These are phyloP conservation scores for Verticillium klebahnii DNA, from an alignment of 2,329 filamentous ascomycete genomes.

Conservation along the genomic window DNA sequence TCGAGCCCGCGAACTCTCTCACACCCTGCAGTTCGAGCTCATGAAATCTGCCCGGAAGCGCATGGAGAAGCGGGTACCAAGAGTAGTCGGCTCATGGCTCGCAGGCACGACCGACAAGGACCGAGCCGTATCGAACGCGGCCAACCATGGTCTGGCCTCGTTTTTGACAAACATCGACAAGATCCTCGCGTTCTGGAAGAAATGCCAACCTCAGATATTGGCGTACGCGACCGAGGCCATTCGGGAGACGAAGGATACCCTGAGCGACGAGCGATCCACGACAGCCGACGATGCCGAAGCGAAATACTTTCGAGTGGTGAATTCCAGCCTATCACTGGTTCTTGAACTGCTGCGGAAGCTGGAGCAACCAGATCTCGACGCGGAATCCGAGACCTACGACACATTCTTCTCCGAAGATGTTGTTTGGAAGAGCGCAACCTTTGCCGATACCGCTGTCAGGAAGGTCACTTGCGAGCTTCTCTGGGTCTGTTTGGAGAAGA, in stretches of 20 bases:
- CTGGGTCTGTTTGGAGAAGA: slow-evolving; percentile 40
- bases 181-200: slow-evolving; percentile 67
- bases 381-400: slow-evolving; percentile 58
- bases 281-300: slow-evolving; percentile 79
- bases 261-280: slow-evolving; percentile 86
- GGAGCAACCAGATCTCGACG: slow-evolving; percentile 48
- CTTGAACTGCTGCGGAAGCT: slow-evolving; percentile 47
- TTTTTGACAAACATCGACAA: slow-evolving; percentile 82
- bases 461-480: slow-evolving; percentile 49
- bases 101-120: slow-evolving; percentile 86
- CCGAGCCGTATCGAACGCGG: slow-evolving; percentile 68
- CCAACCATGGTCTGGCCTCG: slow-evolving; percentile 67
- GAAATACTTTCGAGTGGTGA: slow-evolving; percentile 75
- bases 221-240: slow-evolving; percentile 78
- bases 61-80: slow-evolving; percentile 74
- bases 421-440: slow-evolving; percentile 63
- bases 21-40: slow-evolving; percentile 63
- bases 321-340: slow-evolving; percentile 50
- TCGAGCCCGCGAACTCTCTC: slow-evolving; percentile 81
- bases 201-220: slow-evolving; percentile 76
- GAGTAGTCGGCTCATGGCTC: slow-evolving; percentile 83
- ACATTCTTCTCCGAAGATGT: slow-evolving; percentile 60
- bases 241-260: slow-evolving; percentile 71
- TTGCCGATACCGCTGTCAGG: slow-evolving; percentile 51
- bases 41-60: slow-evolving; percentile 68